Conservation (phyloP, 495 filamentous ascomycete species). For the Corynascus novoguineensis region DNA sequence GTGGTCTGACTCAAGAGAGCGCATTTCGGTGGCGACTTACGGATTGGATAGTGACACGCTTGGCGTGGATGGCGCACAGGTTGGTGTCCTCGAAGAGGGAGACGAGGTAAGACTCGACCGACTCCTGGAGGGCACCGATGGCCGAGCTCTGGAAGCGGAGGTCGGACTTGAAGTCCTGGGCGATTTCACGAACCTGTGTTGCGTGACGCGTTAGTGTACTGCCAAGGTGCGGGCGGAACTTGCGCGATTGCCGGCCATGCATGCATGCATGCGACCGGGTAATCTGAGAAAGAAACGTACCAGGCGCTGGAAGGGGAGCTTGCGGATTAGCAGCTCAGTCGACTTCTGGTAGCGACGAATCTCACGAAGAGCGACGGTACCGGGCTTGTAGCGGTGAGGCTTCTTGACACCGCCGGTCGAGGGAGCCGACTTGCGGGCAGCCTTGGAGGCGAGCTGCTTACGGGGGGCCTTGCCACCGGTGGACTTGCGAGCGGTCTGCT, state of each 20-base stretch:
- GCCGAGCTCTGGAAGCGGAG: slow-evolving; percentile 99
- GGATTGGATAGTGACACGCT: slow-evolving; percentile 93
- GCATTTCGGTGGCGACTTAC: slow-evolving; percentile 25
- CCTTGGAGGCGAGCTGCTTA: slow-evolving; percentile 77
- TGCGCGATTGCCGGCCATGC: not conserved
- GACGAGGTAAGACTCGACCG: slow-evolving; percentile 99
- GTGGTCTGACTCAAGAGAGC: not conserved
- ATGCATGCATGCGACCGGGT: not conserved
- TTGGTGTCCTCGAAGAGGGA: slow-evolving; percentile 99
- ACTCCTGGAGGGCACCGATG: slow-evolving; percentile 99
- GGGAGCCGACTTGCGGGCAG: slow-evolving; percentile 51
- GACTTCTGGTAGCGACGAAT: slow-evolving; percentile 99
- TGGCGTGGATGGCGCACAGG: slow-evolving; percentile 99
- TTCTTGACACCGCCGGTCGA: slow-evolving; percentile 90
- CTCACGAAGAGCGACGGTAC: slow-evolving; percentile 99
- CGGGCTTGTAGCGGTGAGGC: slow-evolving; percentile 99
- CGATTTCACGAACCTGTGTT: slow-evolving; percentile 83
- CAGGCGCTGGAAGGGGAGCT: slow-evolving; percentile 99
- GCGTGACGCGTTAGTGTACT: slow-evolving; percentile 30
- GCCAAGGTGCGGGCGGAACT: too few relatives aligned
- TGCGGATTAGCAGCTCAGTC: slow-evolving; percentile 99
- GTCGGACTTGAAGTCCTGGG: slow-evolving; percentile 99
- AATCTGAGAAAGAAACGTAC: slow-evolving; percentile 38
- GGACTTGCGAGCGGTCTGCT: slow-evolving; percentile 99
- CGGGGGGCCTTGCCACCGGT: slow-evolving; percentile 99